Evolutionary conservation across 2,329 filamentous ascomycete genomes (phyloP).

Genomic region (Alternaria infectoria): DNA sequence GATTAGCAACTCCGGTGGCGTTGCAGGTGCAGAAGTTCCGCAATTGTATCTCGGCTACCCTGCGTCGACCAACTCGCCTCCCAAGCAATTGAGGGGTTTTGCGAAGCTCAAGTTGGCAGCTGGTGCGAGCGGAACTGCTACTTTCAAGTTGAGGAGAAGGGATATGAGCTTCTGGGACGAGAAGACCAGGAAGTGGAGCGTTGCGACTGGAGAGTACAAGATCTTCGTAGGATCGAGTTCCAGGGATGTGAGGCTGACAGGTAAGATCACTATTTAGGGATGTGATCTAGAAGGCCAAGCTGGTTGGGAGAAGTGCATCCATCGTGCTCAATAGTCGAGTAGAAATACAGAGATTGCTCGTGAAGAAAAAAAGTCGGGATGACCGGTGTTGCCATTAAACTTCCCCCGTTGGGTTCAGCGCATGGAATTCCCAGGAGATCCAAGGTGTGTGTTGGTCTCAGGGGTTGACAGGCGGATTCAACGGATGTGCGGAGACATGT

Average conservation of each 20-base stretch:
- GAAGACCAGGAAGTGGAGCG: slow-evolving; percentile 41
- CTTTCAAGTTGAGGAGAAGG: slow-evolving; percentile 44
- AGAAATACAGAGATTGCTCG: not conserved
- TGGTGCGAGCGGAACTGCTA: slow-evolving; percentile 38
- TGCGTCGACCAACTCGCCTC: slow-evolving; percentile 34
- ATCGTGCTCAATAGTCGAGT: not conserved
- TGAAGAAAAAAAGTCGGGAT: not conserved
- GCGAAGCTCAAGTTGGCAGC: slow-evolving; percentile 41
- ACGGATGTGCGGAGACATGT: not conserved
- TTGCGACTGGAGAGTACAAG: slow-evolving; percentile 42
- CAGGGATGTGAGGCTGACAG: slow-evolving; percentile 44
- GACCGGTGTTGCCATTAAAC: not conserved
- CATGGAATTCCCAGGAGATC: too few species aligned
- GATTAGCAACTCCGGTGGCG: slow-evolving; percentile 45
- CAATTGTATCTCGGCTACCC: slow-evolving; percentile 49
- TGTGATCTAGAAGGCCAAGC: not conserved
- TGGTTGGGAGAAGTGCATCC: not conserved
- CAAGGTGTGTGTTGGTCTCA: not conserved
- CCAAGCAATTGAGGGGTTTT: slow-evolving; percentile 48
- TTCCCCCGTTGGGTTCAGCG: too few species aligned
- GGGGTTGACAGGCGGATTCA: not conserved
- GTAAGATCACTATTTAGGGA: slow-evolving; percentile 41
- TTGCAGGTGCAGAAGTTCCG: slow-evolving; percentile 47
- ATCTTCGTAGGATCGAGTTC: slow-evolving; percentile 45
- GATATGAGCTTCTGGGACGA: slow-evolving; percentile 48